Base-by-base conservation (phyloP, 192 early-diverging fungal species). In the Martensiomyces pterosporus region DNA sequence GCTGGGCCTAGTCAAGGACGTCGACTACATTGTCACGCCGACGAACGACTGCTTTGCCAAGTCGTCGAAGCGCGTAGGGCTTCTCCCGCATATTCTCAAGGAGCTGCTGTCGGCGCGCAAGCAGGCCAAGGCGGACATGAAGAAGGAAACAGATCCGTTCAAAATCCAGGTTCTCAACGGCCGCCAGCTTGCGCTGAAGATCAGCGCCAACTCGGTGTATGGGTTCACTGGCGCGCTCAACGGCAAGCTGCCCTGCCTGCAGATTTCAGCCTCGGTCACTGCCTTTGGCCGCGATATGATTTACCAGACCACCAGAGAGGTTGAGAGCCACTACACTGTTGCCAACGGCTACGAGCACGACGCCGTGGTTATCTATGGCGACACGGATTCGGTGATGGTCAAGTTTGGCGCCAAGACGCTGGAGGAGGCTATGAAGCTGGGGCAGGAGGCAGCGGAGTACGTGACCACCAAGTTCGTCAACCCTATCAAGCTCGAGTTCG, bases 341-440 rank as follows among this genome's bases (percentile, higher is more conserved):
- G 81, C 61, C 14, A 98, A 98, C 56, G 92, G 91, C 13, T 96
- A 93, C 50, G 59, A 83, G 27, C 79, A 89, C 50, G 84, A 94
- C 55, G 93, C 93, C 0, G 72, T 80, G 19, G 93, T 99, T 42
- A 93, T 99, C 48, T 99, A 97, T 61, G 96, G 96, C 36, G 96
- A 99, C 61, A 99, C 94, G 0, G 94, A 99, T 79, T 99, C 96
- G 5, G 91, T 99, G 21, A 97, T 99, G 96, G 89, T 99, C 38
- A 93, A 94, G 43, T 99, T 99, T 83, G 96, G 96, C 21, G 79
- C 80, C 9, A 65, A 79, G 26, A 73, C 60, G 40, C 78, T 97
- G 25, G 83, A 70, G 16, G 86, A 94, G 9, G 82, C 92, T 3
- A 96, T 99, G 96, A 63, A 79, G 26, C 60, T 95, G 0, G 91